Percentiles rank a stretch among this genome's conserved stretches.
phyloP scores from a whole-genome alignment of 495 filamentous ascomycete species.

The Neurospora tetraspora region DNA sequence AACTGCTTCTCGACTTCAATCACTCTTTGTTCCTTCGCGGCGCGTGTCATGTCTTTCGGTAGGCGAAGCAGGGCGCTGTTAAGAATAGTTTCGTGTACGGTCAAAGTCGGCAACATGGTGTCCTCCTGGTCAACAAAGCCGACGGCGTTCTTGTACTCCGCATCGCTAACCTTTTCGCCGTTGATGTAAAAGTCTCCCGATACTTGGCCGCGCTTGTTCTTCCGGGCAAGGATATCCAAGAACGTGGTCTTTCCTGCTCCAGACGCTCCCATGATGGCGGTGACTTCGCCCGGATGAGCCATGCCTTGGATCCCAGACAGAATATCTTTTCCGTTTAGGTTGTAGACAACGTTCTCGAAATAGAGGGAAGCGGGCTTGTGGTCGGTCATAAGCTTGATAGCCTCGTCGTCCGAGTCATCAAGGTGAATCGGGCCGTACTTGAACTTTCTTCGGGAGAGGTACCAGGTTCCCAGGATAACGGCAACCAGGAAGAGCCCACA shows the following conservation, averaged over 20 bases:
- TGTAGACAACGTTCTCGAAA: conserved; percentile 82
- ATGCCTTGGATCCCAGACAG: conserved; percentile 70
- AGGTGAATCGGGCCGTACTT: conserved; percentile 66
- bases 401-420: conserved; percentile 86
- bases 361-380: conserved; percentile 83
- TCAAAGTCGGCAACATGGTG: conserved; percentile 92
- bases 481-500: conserved; percentile 79
- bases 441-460: conserved; percentile 65
- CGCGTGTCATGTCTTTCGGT: conserved; percentile 77
- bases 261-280: conserved; percentile 97
- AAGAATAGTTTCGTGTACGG: conserved; percentile 95
- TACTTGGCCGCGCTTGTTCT: conserved; percentile 84
- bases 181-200: conserved; percentile 87
- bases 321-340: conserved; percentile 79
- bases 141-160: conserved; percentile 80
- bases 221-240: conserved; percentile 89
- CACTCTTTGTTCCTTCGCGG: conserved; percentile 79
- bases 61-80: conserved; percentile 86
- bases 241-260: conserved; percentile 97
- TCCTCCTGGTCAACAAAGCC: conserved; percentile 98
- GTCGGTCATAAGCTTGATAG: conserved; percentile 72
- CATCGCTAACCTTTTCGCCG: conserved; percentile 76
- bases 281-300: conserved; percentile 80
- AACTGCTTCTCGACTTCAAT: conserved; percentile 91
- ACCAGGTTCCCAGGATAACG: conserved; percentile 78